Evolutionary conservation across 225 moss, liverwort and hornwort species (phyloP), one percentile per base, ranked within the genome.

Genomic region (Anthoceros angustus): DNA sequence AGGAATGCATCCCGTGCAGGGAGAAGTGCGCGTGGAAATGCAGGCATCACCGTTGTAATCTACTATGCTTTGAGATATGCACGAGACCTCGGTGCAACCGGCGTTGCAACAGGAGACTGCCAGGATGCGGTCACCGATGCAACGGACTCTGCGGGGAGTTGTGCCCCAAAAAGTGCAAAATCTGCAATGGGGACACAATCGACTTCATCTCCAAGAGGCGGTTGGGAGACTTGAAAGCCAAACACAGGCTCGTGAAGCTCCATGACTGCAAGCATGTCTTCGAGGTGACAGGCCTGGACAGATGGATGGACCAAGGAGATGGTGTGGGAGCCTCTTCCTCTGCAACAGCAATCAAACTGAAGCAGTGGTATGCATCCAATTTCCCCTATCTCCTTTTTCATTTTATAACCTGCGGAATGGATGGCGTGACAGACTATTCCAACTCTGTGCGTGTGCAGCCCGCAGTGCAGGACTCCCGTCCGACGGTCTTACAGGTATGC

Each of bases 131-230:
- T 2, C 83, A 82, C 61, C 70, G 62, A 7, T 79, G 79, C 62
- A 76, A 72, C 6, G 74, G 82, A 24, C 40, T 82, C 41, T 82
- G 82, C 45, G 82, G 82, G 0, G 82, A 82, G 41, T 76, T 72
- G 4, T 82, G 79, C 49, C 82, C 82, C 2, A 39, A 39, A 0
- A 77, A 76, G 43, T 82, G 82, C 48, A 67, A 76, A 21, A 39
- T 74, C 3, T 82, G 82, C 63, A 69, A 77, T 25, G 68, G 69
- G 7, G 45, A 72, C 25, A 72, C 79, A 5, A 21, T 69, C 12
- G 82, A 82, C 45, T 45, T 62, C 25, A 71, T 82, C 24, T 73
- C 73, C 5, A 74, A 61, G 9, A 74, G 48, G 67, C 69, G 43
- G 0, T 66, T 82, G 18, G 62, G 39, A 20, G 82, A 82, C 8